Evolutionary conservation across 176 grass and related monocot genomes (phyloP).

Genomic region (Raddia distichophylla): DNA sequence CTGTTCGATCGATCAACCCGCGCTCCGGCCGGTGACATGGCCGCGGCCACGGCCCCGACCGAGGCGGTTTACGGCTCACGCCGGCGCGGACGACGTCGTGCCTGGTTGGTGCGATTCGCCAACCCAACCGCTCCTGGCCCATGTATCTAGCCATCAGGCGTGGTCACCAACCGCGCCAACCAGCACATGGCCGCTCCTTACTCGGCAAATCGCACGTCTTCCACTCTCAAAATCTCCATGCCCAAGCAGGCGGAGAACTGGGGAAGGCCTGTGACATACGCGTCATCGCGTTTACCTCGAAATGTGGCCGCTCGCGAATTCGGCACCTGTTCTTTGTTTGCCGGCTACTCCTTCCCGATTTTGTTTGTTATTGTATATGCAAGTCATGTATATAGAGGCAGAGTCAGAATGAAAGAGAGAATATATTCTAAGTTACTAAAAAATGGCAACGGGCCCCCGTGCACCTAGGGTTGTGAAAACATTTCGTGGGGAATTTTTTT

Average conservation of each 20-base stretch:
- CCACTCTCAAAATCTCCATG: no score
- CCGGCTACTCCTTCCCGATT: background rate
- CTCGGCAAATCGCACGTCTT: background rate
- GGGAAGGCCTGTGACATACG: constrained; percentile 17
- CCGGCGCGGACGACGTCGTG: background rate
- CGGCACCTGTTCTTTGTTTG: constrained; percentile 33
- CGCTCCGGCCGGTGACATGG: constrained; percentile 6
- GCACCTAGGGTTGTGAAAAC: background rate
- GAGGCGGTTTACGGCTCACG: background rate
- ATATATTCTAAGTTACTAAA: constrained; percentile 9
- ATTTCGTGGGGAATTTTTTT: background rate
- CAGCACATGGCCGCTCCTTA: constrained; percentile 49
- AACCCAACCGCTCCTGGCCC: constrained; percentile 28
- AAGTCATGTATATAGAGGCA: no score
- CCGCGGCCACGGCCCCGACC: background rate
- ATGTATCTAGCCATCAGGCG: background rate
- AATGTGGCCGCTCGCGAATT: background rate
- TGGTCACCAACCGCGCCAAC: constrained; percentile 53
- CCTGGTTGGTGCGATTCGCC: constrained; percentile 35
- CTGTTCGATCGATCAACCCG: background rate
- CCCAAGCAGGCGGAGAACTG: background rate
- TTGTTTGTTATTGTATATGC: background rate
- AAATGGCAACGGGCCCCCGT: constrained; percentile 20
- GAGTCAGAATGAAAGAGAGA: no score
- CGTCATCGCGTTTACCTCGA: background rate